phyloP scores from a whole-genome alignment of 495 filamentous ascomycete genomes.

The Cairneyella variabilis region DNA sequence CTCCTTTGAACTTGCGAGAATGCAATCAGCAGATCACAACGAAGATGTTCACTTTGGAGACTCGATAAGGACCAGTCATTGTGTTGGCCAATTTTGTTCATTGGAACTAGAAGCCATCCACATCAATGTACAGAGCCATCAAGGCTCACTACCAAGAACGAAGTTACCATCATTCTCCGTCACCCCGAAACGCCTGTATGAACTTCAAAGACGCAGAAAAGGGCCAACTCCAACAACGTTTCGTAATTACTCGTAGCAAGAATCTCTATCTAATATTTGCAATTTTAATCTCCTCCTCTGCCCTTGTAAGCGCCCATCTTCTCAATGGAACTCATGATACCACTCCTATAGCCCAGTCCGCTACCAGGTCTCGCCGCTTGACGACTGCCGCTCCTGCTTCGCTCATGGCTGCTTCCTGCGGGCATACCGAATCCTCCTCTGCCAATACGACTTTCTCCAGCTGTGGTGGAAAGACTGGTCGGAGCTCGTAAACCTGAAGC shows the following conservation, averaged over 20 bases:
- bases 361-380: conserved; percentile 27
- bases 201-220: neutral
- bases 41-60: no score
- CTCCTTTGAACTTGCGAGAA: no score
- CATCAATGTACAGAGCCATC: no score
- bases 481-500: conserved; percentile 43
- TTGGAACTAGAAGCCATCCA: no score
- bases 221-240: neutral
- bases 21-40: no score
- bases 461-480: conserved; percentile 17
- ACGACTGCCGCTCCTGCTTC: conserved; percentile 34
- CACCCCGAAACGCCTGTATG: no score
- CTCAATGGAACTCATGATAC: conserved; percentile 71
- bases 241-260: neutral
- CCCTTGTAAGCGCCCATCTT: conserved; percentile 55
- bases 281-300: conserved; percentile 16
- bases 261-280: no score
- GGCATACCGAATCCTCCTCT: conserved; percentile 25
- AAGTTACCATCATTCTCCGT: no score
- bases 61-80: no score
- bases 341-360: conserved; percentile 36
- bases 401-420: conserved; percentile 31
- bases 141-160: no score
- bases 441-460: conserved; percentile 40
- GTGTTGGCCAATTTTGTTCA: no score